Conservation (phyloP, 176 grass and related monocot species). For the Musa itinerans region DNA sequence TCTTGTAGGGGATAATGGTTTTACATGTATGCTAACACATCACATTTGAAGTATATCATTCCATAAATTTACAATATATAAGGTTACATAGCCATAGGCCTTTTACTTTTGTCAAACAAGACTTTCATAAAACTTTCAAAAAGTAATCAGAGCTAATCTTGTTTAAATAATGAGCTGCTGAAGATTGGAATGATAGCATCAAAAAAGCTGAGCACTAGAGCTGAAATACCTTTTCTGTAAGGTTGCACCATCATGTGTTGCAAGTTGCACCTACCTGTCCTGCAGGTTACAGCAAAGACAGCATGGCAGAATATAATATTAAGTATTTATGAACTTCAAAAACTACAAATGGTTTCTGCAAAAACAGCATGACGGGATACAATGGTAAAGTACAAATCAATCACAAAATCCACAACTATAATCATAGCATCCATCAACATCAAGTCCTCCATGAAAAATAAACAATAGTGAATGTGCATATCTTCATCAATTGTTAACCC, state of each 20-base stretch:
- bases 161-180: not conserved
- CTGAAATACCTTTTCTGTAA: not conserved
- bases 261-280: not conserved
- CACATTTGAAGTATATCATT: not conserved
- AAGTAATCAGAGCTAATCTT: not conserved
- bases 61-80: not conserved
- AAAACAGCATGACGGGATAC: not conserved
- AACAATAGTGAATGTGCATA: not conserved
- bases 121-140: not conserved
- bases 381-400: slow-evolving; percentile 1
- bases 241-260: not conserved
- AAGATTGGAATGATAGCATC: not conserved
- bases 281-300: not conserved
- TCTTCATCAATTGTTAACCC: not conserved
- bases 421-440: not conserved
- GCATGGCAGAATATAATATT: not conserved
- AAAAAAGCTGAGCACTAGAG: not conserved
- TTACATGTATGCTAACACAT: not conserved
- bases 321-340: not conserved
- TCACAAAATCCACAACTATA: not conserved
- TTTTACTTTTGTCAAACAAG: not conserved
- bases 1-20: not conserved
- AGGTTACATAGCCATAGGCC: not conserved
- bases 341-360: not conserved
- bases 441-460: not conserved